Base-by-base conservation (phyloP, 441 rosid species). In the Hura crepitans region DNA sequence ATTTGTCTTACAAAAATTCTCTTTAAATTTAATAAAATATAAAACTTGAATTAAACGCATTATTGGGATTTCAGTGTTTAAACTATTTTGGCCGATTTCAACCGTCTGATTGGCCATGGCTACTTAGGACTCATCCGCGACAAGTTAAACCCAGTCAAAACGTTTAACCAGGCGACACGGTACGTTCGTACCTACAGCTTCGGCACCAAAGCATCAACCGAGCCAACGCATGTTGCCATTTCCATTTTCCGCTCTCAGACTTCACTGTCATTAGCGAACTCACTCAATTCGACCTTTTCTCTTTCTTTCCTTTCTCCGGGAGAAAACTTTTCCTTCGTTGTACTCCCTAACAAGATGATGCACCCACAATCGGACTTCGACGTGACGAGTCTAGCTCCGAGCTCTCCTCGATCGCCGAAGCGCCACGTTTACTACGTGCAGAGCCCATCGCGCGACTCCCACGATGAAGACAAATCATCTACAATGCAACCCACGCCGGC, bases 361-460 rank as follows among this genome's bases (percentile, higher is more conserved):
- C 57, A 55, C 39, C 63, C 75, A 9, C 87, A 82, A 66, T 85
- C 91, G 8, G 96, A 92, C 18, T 89, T 92, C 27, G 91, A 89
- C 72, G 63, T 84, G 56, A 83, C 85, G 14, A 84, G 89, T 71
- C 69, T 86, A 2, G 83, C 78, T 18, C 78, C 88, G 28, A 86
- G 91, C 1, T 83, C 90, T 0, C 81, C 87, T 0, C 57, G 76
- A 53, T 89, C 91, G 8, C 89, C 97, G 1, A 87, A 87, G 75
- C 96, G 82, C 39, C 79, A 78, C 6, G 77, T 79, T 2, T 92
- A 89, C 80, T 89, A 76, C 81, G 96, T 86, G 22, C 90, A 89
- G 75, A 86, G 88, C 78, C 97, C 96, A 12, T 88, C 96, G 7
- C 77, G 86, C 37, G 92, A 90, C 75, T 87, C 91, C 49, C 85